phyloP scores from a whole-genome alignment of 768 basidiomycete genomes.

The Trametopsis cervina region DNA sequence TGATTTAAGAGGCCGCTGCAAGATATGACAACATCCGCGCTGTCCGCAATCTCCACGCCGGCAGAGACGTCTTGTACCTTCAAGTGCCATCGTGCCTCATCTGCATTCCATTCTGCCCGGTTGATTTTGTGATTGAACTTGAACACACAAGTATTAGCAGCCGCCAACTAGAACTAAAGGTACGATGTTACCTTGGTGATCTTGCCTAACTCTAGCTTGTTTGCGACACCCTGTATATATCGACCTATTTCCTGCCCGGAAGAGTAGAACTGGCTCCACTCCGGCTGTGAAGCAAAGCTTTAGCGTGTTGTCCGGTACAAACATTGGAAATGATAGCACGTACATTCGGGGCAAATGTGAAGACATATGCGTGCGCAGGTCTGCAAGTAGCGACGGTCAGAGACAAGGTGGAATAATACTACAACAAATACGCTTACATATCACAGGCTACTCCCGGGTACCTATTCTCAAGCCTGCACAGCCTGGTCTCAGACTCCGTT shows the following conservation, averaged over 20 bases:
- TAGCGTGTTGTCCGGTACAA: not conserved
- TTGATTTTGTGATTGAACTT: constrained; percentile 2
- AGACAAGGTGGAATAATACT: not conserved
- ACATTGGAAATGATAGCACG: not conserved
- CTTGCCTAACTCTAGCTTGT: not conserved
- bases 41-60: constrained; percentile 4
- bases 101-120: not conserved
- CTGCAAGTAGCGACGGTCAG: not conserved
- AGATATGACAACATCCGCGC: constrained; percentile 27
- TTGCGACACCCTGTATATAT: not conserved
- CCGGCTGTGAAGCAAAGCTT: not conserved
- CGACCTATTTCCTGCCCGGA: too few relatives aligned
- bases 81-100: not conserved
- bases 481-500: not conserved
- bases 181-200: not conserved
- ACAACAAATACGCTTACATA: not conserved
- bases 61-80: not conserved
- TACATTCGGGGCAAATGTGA: constrained; percentile 2
- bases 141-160: too few relatives aligned
- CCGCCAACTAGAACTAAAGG: too few relatives aligned
- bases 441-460: constrained; percentile 4
- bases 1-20: constrained; percentile 29
- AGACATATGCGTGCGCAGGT: constrained; percentile 1
- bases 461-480: not conserved
- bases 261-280: too few relatives aligned